phyloP scores from a whole-genome alignment of 768 basidiomycete genomes.

The Russula foetens region DNA sequence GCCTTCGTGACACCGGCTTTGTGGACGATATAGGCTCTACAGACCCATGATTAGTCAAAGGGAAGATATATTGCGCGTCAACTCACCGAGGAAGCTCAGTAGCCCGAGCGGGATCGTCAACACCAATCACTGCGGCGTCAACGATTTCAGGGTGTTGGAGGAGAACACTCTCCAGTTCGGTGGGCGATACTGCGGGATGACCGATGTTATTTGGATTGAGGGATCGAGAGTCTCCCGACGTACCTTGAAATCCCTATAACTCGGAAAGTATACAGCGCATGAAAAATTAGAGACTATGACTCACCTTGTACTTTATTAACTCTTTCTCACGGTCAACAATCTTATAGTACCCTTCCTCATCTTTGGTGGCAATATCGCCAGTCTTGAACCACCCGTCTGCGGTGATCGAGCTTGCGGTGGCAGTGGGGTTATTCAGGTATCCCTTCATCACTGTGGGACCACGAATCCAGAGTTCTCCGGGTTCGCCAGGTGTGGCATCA shows the following conservation, averaged over 20 bases:
- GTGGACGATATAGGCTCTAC: conserved; percentile 58
- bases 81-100: conserved; percentile 73
- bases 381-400: conserved; percentile 82
- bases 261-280: neutral
- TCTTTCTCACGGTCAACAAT: conserved; percentile 73
- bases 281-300: neutral
- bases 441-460: conserved; percentile 83
- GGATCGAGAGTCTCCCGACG: conserved; percentile 3
- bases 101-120: conserved; percentile 55
- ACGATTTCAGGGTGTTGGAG: conserved; percentile 67
- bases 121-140: conserved; percentile 76
- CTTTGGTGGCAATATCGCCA: conserved; percentile 67
- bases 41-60: neutral
- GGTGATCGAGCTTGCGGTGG: conserved; percentile 64
- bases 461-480: conserved; percentile 77
- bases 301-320: conserved; percentile 65
- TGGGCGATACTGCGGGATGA: conserved; percentile 60
- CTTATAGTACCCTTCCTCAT: conserved; percentile 62
- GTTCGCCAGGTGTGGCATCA: conserved; percentile 43
- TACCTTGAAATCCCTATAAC: conserved; percentile 69
- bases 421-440: conserved; percentile 63
- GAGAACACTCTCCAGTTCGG: conserved; percentile 74
- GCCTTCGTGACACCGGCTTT: conserved; percentile 29
- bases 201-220: neutral
- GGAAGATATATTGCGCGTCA: too few species aligned